Conservation (phyloP, 805 yeast genomes). For the Sungouiella blattae region DNA sequence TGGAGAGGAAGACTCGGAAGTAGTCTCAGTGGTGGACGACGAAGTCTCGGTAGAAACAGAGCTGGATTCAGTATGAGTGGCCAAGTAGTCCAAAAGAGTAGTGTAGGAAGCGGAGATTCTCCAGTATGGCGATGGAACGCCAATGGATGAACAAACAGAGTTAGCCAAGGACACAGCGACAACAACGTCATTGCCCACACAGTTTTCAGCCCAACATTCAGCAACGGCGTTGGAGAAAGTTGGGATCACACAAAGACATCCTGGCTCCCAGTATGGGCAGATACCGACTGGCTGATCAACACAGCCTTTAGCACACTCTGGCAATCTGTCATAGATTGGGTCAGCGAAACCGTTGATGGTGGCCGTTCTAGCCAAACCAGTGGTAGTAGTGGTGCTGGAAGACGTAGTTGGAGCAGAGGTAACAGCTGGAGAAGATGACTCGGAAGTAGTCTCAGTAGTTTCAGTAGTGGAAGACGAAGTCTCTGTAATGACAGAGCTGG, state of each 20-base stretch:
- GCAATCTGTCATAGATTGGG: slow-evolving; percentile 7
- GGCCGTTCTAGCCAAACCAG: slow-evolving; percentile 7
- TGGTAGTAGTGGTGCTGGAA: neutral
- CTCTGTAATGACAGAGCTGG: slow-evolving; percentile 4
- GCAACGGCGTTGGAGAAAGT: slow-evolving; percentile 9
- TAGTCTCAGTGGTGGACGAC: neutral
- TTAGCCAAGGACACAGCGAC: slow-evolving; percentile 9
- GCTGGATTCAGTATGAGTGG: neutral
- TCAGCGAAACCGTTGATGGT: slow-evolving; percentile 13
- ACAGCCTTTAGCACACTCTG: slow-evolving; percentile 11
- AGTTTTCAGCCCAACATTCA: slow-evolving; percentile 9
- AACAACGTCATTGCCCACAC: slow-evolving; percentile 8
- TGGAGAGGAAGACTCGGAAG: neutral
- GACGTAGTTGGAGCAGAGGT: slow-evolving; percentile 1
- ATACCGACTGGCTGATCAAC: slow-evolving; percentile 2
- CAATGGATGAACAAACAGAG: slow-evolving; percentile 10
- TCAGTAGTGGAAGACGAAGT: neutral
- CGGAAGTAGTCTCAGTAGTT: neutral
- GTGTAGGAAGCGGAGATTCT: slow-evolving; percentile 6
- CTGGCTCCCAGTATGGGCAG: slow-evolving; percentile 16
- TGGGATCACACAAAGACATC: slow-evolving; percentile 13
- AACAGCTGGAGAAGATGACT: neutral
- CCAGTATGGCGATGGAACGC: slow-evolving; percentile 18
- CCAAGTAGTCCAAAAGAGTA: slow-evolving; percentile 3
- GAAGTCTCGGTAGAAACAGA: slow-evolving; percentile 5